Evolutionary conservation across 345 rosid genomes (phyloP).

Genomic region (Eucalyptus pauciflora): DNA sequence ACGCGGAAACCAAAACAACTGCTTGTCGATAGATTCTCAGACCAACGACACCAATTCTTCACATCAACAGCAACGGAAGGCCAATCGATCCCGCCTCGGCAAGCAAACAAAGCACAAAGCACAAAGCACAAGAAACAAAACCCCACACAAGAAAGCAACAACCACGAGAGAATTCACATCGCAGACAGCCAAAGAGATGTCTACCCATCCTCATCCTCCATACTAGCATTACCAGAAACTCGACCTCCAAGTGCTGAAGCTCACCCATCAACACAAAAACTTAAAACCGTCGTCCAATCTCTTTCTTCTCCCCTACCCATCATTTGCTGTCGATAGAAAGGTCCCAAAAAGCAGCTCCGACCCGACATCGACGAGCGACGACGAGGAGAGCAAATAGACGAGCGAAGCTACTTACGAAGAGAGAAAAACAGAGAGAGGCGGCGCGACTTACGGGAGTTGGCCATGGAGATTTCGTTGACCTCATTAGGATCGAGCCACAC

Average conservation of each 20-base stretch:
- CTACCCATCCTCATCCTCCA: neutral
- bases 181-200: neutral
- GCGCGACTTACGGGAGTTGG: constrained; percentile 58
- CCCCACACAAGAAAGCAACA: neutral
- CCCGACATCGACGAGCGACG: neutral
- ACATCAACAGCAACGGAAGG: neutral
- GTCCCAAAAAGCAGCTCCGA: neutral
- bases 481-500: constrained; percentile 94
- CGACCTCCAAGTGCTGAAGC: neutral
- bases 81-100: neutral
- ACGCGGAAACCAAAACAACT: neutral
- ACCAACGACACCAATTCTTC: neutral
- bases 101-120: neutral
- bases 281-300: neutral
- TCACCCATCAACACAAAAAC: neutral
- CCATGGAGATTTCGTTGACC: constrained; percentile 76
- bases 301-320: neutral
- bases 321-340: neutral
- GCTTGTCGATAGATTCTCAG: neutral
- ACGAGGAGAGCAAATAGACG: neutral
- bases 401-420: neutral
- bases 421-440: neutral
- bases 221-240: neutral
- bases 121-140: neutral
- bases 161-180: neutral